Evolutionary conservation across 2,329 filamentous ascomycete genomes (phyloP), one percentile per base, ranked within the genome.

Genomic region (Orbilia brochopaga): DNA sequence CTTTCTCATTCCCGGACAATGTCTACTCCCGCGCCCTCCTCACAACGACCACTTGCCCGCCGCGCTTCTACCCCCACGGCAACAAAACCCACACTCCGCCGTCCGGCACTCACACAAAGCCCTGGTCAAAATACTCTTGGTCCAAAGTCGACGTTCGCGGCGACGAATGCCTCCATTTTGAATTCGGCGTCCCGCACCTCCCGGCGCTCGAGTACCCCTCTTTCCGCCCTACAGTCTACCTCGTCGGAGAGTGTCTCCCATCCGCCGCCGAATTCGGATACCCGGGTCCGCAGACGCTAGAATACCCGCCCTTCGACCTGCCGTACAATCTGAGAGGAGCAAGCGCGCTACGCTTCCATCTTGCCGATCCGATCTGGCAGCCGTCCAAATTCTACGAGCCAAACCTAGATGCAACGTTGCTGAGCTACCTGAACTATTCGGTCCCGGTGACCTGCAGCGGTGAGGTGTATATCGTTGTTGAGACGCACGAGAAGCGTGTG

Each of bases 41-140:
- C 50, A 72, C 67, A 19, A 72, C 60, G 35, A 72, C 67, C 11
- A 44, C 15, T n/a, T 72, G 67, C 24, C 67, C 67, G 17, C 67
- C 67, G 4, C 48, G 15, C 15, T 44, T 10, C 32, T 61, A 32
- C 27, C 3, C 23, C 42, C 55, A 56, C 32, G 21, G 27, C 21
- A 64, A 60, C 15, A 52, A 51, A n/a, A 65, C 60, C 5, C 42
- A 51, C 24, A 23, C n/a, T 15, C 23, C 19, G 15, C 7, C 1
- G n/a, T 8, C n/a, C 19, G 11, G 23, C 15, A 10, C 42, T 19
- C 17, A 52, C 37, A 8, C 27, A 32, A 65, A 55, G 32, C 50
- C 21, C 7, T 73, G 60, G 59, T 62, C 69, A 8, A 57, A 50
- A 23, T 44, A 73, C 32, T 61, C 69, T 11, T 73, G 69, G 69